Evolutionary conservation across 176 grass and related monocot genomes (phyloP), one percentile per base, ranked within the genome.

Genomic region (Triticum timopheevii): DNA sequence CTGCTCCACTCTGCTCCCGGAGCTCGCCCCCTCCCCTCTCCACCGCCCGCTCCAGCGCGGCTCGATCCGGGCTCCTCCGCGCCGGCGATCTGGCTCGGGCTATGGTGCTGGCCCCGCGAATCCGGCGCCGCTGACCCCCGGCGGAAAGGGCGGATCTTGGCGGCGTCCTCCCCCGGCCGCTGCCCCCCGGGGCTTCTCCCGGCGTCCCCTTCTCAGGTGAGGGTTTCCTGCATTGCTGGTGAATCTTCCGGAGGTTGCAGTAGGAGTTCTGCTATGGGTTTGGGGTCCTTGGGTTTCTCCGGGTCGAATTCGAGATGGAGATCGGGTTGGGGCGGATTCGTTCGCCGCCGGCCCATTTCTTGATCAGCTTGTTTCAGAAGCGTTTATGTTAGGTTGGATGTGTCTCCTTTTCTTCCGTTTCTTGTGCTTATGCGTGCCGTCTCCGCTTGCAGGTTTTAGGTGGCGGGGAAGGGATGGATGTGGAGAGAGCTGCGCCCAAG

Each of bases 401-500:
- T 10, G 22, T 52, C 38, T 73, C 3, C 7, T 1, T 33, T 10
- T 86, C 10, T 17, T n/a, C 8, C 24, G 3, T 80, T 82, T 81
- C 39, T 74, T 67, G 76, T 83, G 80, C 86, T 93, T 90, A 88
- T 44, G 30, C 24, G 59, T 74, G 38, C 45, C 45, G 27, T 77
- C 90, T 42, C 65, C 63, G 89, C 80, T 39, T 71, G 76, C 84
- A 83, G 80, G 66, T 63, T 78, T 64, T 70, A 40, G 77, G 52
- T 31, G 54, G 61, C 16, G 47, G 49, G 65, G 74, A 83, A 83
- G 76, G 79, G 39, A 93, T 98, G 96, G 91, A 89, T 86, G 91
- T 91, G 52, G 93, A 95, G 77, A 93, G 92, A 85, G 73, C 87
- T 82, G 77, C 65, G 72, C 84, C 94, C 17, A 97, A 96, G 84